Conservation (phyloP, 495 filamentous ascomycete genomes). For the Bathelium albidoporum region DNA sequence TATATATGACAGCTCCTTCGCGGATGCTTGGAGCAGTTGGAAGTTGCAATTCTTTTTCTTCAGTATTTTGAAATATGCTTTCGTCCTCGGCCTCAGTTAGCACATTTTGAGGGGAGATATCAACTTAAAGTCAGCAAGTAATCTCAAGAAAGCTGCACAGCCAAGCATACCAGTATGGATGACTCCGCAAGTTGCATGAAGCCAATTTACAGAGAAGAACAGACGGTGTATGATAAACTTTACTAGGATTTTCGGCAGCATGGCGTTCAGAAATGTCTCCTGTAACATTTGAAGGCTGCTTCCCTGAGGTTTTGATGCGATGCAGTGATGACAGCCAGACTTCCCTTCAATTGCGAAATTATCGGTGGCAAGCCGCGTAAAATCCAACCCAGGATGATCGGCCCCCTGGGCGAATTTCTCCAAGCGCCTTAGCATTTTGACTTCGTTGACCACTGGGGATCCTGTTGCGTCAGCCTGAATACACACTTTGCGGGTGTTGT, state of each 20-base stretch:
- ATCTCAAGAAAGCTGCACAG: neutral
- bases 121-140: neutral
- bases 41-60: neutral
- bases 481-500: neutral
- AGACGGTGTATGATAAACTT: neutral
- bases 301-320: slow-evolving; percentile 3
- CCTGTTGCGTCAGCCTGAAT: neutral
- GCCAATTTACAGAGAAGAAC: slow-evolving; percentile 1
- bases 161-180: slow-evolving; percentile 3
- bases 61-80: neutral
- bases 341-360: slow-evolving; percentile 2
- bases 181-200: neutral
- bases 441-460: slow-evolving; percentile 5
- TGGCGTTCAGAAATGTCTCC: neutral
- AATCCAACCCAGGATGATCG: slow-evolving; percentile 1
- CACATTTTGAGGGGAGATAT: slow-evolving; percentile 4
- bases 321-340: neutral
- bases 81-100: slow-evolving; percentile 5
- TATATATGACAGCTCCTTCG: slow-evolving; percentile 9
- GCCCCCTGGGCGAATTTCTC: neutral
- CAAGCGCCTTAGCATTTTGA: neutral
- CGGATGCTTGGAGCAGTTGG: neutral
- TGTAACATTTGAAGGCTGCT: neutral
- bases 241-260: neutral
- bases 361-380: neutral